Percentiles rank a stretch among this genome's conserved stretches.
Conservation (phyloP, 106 monocot genomes). For the Agapanthus africanus region DNA sequence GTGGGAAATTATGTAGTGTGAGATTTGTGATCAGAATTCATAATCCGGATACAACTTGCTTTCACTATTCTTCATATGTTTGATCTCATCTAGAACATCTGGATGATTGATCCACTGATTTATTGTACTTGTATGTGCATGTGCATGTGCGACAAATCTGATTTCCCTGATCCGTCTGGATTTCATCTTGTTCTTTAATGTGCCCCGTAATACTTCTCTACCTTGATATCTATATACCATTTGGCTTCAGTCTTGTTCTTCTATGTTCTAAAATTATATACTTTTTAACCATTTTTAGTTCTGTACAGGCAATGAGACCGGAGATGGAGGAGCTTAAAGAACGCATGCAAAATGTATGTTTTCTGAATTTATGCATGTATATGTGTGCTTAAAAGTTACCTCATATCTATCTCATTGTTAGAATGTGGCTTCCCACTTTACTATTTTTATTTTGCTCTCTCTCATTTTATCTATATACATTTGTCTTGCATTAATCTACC, state of each 20-base stretch:
- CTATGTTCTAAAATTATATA: not conserved
- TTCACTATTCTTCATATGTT: no score
- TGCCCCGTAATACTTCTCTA: no score
- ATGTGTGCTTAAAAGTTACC: not conserved
- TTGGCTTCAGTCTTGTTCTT: not conserved
- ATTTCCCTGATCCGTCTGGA: no score
- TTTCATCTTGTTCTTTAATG: no score
- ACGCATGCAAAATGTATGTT: conserved; percentile 14
- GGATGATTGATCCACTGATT: no score
- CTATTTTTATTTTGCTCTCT: not conserved
- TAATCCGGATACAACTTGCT: no score
- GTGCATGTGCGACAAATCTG: no score
- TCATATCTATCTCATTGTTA: not conserved
- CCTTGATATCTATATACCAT: no score
- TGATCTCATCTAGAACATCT: no score
- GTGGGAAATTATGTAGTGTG: no score
- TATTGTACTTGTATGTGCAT: no score
- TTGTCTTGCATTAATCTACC: not conserved
- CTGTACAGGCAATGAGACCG: conserved; percentile 16
- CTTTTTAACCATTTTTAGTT: not conserved
- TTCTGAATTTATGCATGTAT: not conserved
- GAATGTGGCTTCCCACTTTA: not conserved
- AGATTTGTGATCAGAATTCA: no score
- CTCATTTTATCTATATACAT: not conserved
- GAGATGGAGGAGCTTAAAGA: conserved; percentile 28